These are phyloP conservation scores for Digitaria exilis DNA, from an alignment of 202 grass and related monocot genomes.

Conservation along the genomic window DNA sequence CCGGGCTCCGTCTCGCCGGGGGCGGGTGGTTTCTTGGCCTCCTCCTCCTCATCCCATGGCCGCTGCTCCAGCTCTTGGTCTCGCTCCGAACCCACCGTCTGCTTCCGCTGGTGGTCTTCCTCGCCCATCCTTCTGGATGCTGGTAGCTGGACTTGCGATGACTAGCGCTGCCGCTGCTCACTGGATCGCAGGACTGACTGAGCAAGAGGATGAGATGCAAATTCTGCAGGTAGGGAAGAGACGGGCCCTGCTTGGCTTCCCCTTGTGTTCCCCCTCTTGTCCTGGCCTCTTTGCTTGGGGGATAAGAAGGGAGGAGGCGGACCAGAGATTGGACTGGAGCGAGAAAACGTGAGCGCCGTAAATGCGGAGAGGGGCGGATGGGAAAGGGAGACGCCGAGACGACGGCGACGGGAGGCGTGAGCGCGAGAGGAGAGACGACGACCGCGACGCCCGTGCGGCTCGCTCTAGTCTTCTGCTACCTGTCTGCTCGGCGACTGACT, in stretches of 20 bases:
- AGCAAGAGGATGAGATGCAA: not conserved
- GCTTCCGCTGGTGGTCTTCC: slow-evolving; percentile 10
- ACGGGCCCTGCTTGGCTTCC: not conserved
- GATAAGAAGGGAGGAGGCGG: slow-evolving; percentile 39
- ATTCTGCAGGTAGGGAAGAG: not conserved
- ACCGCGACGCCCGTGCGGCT: not conserved
- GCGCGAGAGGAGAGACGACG: too few relatives aligned
- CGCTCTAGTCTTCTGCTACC: not conserved
- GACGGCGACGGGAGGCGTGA: not conserved
- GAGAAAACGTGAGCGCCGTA: slow-evolving; percentile 24
- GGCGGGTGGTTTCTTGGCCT: not conserved
- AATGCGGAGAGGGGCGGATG: slow-evolving; percentile 26
- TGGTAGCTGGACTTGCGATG: not conserved
- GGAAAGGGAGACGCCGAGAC: not conserved
- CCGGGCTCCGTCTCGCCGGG: not conserved
- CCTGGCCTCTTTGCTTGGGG: slow-evolving; percentile 40
- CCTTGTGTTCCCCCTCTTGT: too few relatives aligned
- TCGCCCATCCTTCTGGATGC: slow-evolving; percentile 34
- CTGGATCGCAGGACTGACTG: not conserved
- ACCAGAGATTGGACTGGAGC: not conserved
- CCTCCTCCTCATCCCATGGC: not conserved
- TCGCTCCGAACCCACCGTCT: not conserved
- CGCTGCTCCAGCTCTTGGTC: slow-evolving; percentile 8
- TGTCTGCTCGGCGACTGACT: not conserved
- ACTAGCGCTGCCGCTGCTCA: not conserved